These are phyloP conservation scores for Cercophora newfieldiana DNA, from an alignment of 495 filamentous ascomycete species.

Conservation along the genomic window DNA sequence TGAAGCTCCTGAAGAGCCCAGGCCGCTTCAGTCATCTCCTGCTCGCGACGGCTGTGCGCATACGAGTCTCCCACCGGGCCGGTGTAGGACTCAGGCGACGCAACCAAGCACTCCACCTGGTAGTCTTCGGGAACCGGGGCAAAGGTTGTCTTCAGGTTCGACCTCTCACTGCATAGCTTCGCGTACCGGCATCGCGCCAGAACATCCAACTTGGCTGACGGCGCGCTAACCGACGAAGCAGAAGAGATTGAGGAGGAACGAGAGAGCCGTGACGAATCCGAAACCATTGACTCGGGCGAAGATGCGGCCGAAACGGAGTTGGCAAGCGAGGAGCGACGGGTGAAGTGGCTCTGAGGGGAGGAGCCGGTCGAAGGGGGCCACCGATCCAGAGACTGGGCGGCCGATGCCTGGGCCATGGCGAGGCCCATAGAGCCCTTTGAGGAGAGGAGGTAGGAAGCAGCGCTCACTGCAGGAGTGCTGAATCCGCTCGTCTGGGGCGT, in stretches of 20 bases:
- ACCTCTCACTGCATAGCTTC: conserved; percentile 59
- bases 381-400: conserved; percentile 56
- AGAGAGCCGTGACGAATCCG: conserved; percentile 74
- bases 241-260: conserved; percentile 74
- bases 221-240: conserved; percentile 66
- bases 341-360: conserved; percentile 57
- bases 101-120: conserved; percentile 56
- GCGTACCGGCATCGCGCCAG: conserved; percentile 82
- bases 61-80: conserved; percentile 49
- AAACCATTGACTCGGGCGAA: conserved; percentile 89
- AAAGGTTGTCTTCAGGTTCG: conserved; percentile 46
- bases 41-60: conserved; percentile 45
- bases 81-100: conserved; percentile 63
- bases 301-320: conserved; percentile 75
- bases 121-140: conserved; percentile 54
- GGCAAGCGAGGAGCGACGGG: conserved; percentile 73
- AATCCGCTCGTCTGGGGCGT: conserved; percentile 74
- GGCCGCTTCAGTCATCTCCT: conserved; percentile 56
- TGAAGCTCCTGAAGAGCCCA: conserved; percentile 67
- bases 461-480: conserved; percentile 90
- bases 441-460: conserved; percentile 54
- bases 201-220: conserved; percentile 68
- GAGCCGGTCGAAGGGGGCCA: conserved; percentile 60
- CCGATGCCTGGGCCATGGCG: conserved; percentile 76
- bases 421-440: conserved; percentile 63